These are phyloP conservation scores for Daldinia caldariorum DNA, from an alignment of 495 filamentous ascomycete species.

Conservation along the genomic window DNA sequence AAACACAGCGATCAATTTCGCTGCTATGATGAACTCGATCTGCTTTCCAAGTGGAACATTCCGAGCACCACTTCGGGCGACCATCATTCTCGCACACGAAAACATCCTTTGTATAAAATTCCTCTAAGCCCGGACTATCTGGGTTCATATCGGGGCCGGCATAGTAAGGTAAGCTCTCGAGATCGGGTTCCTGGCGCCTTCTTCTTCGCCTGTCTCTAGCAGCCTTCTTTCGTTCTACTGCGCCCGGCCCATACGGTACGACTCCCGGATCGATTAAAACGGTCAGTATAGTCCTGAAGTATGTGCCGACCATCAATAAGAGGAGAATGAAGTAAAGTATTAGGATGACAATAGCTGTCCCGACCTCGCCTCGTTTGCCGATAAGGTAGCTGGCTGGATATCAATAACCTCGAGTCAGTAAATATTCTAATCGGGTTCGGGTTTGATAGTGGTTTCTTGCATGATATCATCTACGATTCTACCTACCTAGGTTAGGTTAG, in stretches of 20 bases:
- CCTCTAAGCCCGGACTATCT: constrained; percentile 59
- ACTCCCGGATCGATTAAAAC: constrained; percentile 76
- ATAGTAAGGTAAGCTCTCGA: constrained; percentile 54
- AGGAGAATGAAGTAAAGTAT: constrained; percentile 76
- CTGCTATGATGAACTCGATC: constrained; percentile 88
- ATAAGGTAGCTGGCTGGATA: constrained; percentile 71
- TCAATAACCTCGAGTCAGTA: constrained; percentile 10
- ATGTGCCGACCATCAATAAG: constrained; percentile 70
- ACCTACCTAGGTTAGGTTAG: too few relatives aligned
- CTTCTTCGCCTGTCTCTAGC: constrained; percentile 41
- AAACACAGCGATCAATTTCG: constrained; percentile 80
- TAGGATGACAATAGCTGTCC: constrained; percentile 73
- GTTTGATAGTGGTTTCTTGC: too few relatives aligned
- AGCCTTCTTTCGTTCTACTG: constrained; percentile 44
- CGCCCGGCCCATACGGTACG: constrained; percentile 65
- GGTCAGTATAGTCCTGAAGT: constrained; percentile 71
- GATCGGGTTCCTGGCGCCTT: constrained; percentile 45
- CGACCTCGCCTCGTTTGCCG: constrained; percentile 57
- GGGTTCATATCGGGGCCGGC: constrained; percentile 51
- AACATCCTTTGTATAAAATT: constrained; percentile 79
- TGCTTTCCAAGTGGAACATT: constrained; percentile 83
- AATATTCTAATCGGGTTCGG: neutral
- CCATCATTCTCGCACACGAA: constrained; percentile 86
- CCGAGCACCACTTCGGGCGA: constrained; percentile 79
- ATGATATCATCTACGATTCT: too few relatives aligned